Conservation (phyloP, 108 stramenopile species). For the Cyclotella distinguenda region DNA sequence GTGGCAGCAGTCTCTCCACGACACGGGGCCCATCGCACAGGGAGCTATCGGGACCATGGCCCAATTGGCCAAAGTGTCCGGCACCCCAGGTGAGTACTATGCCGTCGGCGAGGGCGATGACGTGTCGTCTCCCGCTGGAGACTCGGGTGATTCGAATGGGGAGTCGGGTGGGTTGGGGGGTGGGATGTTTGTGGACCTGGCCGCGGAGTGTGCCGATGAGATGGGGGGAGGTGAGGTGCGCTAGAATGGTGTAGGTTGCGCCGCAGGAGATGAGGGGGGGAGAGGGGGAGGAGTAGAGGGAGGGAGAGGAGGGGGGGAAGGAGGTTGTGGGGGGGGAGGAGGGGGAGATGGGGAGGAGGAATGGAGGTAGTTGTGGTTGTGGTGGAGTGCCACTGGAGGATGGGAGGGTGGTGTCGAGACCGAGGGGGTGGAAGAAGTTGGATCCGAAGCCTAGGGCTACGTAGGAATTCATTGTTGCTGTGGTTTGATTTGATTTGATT, state of each 20-base stretch:
- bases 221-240: too few relatives aligned
- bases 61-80: conserved; percentile 88
- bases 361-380: not conserved
- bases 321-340: conserved; percentile 24
- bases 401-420: not conserved
- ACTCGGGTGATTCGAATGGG: conserved; percentile 36
- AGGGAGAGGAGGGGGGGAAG: not conserved
- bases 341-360: not conserved
- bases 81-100: conserved; percentile 79
- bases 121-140: conserved; percentile 45
- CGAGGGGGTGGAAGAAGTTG: conserved; percentile 50
- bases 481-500: not conserved
- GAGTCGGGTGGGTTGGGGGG: conserved; percentile 46
- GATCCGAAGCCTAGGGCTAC: conserved; percentile 42
- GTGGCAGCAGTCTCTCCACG: conserved; percentile 68
- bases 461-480: conserved; percentile 26
- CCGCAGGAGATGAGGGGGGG: too few relatives aligned
- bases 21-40: conserved; percentile 48
- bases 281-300: not conserved
- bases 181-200: conserved; percentile 17
- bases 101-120: conserved; percentile 41
- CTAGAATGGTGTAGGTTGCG: too few relatives aligned
- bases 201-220: conserved; percentile 49
- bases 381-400: not conserved
- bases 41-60: conserved; percentile 53